Conservation (phyloP, 805 yeast genomes). For the Spathaspora hagerdaliae region DNA sequence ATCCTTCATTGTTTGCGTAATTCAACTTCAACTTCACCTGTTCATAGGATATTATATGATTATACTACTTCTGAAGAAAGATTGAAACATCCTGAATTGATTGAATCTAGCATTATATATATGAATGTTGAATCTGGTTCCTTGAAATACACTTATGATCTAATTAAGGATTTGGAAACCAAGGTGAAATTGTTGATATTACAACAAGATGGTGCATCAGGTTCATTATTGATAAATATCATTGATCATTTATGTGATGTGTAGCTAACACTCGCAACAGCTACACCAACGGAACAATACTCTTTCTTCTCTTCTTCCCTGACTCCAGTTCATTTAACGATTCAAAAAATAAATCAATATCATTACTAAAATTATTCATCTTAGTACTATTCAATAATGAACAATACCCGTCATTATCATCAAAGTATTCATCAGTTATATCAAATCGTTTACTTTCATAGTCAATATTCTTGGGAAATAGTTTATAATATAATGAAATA, state of each 20-base stretch:
- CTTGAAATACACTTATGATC: constrained; percentile 18
- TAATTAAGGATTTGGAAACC: constrained; percentile 18
- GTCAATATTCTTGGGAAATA: constrained; percentile 22
- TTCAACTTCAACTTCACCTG: constrained; percentile 12
- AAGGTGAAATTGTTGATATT: constrained; percentile 14
- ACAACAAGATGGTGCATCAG: constrained; percentile 1
- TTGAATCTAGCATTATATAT: constrained; percentile 17
- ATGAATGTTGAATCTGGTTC: constrained; percentile 21
- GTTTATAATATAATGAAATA: constrained; percentile 17
- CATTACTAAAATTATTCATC: constrained; percentile 6
- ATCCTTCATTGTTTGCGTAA: constrained; percentile 51
- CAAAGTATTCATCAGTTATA: constrained; percentile 8
- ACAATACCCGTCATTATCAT: neutral
- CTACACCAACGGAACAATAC: too few relatives aligned
- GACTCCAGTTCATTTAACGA: constrained; percentile 1
- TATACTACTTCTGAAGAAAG: constrained; percentile 13
- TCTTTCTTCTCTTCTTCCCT: too few relatives aligned
- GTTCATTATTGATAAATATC: constrained; percentile 10
- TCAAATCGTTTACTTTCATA: constrained; percentile 17
- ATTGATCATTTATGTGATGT: constrained; percentile 16
- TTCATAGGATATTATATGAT: constrained; percentile 19
- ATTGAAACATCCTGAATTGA: constrained; percentile 8
- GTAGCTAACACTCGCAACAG: too few relatives aligned
- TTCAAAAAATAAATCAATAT: constrained; percentile 22
- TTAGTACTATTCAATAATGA: neutral